These are phyloP conservation scores for Mortierella sp. DNA, from an alignment of 371 early-diverging fungal genomes.

Conservation along the genomic window DNA sequence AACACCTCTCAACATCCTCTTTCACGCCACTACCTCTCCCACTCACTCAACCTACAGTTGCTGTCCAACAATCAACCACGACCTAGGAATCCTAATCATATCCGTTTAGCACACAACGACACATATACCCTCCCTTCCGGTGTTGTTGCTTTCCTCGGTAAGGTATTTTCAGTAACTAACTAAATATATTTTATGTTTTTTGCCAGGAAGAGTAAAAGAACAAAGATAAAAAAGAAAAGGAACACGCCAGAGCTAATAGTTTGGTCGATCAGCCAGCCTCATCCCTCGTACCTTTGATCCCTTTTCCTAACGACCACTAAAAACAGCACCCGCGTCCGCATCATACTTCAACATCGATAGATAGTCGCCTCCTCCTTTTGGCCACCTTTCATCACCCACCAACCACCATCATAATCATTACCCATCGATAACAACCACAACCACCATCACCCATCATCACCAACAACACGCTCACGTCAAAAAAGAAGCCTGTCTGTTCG, in stretches of 20 bases:
- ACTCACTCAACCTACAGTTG: background rate
- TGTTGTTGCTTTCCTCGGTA: background rate
- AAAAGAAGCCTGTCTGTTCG: background rate
- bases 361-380: no score
- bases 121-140: background rate
- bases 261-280: background rate
- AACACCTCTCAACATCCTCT: no score
- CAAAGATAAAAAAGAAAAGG: no score
- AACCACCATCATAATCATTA: no score
- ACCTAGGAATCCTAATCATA: no score
- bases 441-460: background rate
- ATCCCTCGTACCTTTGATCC: no score
- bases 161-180: background rate
- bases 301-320: no score
- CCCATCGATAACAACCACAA: background rate
- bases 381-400: no score
- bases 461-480: background rate
- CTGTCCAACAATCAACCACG: no score
- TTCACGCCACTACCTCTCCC: background rate
- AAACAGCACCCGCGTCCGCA: no score
- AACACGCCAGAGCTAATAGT: background rate
- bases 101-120: background rate
- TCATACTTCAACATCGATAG: no score
- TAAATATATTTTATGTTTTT: background rate
- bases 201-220: background rate